phyloP scores from a whole-genome alignment of 192 early-diverging fungal genomes.

The Mortierella antarctica region DNA sequence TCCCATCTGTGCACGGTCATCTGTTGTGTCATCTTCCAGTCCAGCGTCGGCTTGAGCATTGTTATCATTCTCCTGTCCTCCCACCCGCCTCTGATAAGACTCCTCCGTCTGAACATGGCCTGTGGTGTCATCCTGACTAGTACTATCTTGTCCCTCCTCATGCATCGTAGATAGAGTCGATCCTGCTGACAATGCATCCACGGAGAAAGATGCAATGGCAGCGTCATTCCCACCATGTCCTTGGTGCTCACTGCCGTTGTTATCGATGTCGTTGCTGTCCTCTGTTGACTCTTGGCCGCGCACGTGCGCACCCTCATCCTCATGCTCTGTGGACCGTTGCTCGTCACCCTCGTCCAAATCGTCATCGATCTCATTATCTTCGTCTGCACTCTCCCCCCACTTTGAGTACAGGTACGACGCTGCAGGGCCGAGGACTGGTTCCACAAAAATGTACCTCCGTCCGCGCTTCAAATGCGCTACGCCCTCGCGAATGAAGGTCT shows the following conservation, averaged over 20 bases:
- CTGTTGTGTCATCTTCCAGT: not conserved
- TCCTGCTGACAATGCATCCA: not conserved
- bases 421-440: constrained; percentile 48
- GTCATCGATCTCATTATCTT: constrained; percentile 9
- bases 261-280: not conserved
- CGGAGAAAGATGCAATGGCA: not conserved
- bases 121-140: constrained; percentile 10
- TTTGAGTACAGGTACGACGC: constrained; percentile 39
- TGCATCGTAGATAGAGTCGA: no score
- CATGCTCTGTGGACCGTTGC: no score
- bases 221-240: constrained; percentile 6
- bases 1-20: constrained; percentile 22
- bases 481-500: constrained; percentile 46
- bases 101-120: no score
- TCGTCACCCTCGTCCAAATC: not conserved
- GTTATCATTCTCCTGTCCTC: not conserved
- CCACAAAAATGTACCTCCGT: constrained; percentile 48
- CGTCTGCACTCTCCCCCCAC: constrained; percentile 6
- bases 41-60: not conserved
- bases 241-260: not conserved
- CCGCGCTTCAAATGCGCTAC: constrained; percentile 49
- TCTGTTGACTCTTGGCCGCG: not conserved
- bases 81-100: not conserved
- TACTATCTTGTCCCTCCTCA: constrained; percentile 17
- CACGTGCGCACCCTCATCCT: no score